Evolutionary conservation across 441 rosid genomes (phyloP).

Genomic region (Pelargonium cotyledonis): DNA sequence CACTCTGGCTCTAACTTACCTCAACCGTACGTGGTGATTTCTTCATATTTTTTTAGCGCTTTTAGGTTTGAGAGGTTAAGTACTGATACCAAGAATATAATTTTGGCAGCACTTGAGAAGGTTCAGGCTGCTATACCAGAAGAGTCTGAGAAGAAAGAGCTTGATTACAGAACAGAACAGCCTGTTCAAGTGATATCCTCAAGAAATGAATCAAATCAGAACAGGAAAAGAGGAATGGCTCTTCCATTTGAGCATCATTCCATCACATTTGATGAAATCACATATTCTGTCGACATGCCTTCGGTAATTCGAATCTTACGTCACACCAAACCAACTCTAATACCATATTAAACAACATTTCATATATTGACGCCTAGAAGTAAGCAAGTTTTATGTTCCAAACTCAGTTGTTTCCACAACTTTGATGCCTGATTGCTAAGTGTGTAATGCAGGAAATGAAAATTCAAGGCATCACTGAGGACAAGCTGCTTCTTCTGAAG

Average conservation of each 20-base stretch:
- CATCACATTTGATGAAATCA: slow-evolving; percentile 48
- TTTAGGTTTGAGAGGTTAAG: too few species aligned
- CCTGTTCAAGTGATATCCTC: slow-evolving; percentile 27
- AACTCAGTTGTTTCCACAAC: too few species aligned
- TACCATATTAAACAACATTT: too few species aligned
- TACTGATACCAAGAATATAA: too few species aligned
- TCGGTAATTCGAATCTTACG: slow-evolving; percentile 24
- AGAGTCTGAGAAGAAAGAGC: slow-evolving; percentile 38
- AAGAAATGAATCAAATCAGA: slow-evolving; percentile 17
- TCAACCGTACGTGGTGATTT: too few species aligned
- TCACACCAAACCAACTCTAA: too few species aligned
- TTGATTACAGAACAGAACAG: slow-evolving; percentile 25
- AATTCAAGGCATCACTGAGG: slow-evolving; percentile 47
- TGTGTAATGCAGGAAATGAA: slow-evolving; percentile 44
- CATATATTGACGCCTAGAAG: too few species aligned
- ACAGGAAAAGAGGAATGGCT: slow-evolving; percentile 61
- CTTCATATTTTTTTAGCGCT: too few species aligned
- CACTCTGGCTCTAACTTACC: too few species aligned
- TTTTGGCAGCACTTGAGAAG: slow-evolving; percentile 49
- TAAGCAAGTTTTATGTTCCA: too few species aligned
- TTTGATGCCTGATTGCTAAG: not conserved
- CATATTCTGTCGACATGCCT: slow-evolving; percentile 71
- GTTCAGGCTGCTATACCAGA: slow-evolving; percentile 41
- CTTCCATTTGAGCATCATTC: slow-evolving; percentile 81
- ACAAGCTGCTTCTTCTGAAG: slow-evolving; percentile 53